phyloP scores from a whole-genome alignment of 768 basidiomycete species.

The Mycena filopes region DNA sequence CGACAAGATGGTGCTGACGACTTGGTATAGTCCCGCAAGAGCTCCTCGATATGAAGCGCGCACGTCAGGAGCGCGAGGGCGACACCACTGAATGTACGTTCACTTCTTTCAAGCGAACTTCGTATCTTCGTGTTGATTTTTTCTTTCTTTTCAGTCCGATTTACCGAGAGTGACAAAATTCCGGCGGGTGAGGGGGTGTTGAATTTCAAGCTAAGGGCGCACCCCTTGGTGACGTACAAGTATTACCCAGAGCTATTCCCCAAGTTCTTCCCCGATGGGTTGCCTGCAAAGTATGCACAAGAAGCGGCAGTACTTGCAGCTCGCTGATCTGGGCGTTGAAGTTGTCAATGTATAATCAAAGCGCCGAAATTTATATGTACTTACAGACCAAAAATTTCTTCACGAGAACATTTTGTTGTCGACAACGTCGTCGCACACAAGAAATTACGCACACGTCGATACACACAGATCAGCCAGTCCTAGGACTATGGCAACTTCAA shows the following conservation, averaged over 20 bases:
- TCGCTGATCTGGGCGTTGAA: background rate
- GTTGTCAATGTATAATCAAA: too few relatives aligned
- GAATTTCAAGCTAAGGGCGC: constrained; percentile 30
- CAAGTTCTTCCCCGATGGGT: constrained; percentile 28
- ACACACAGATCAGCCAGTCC: too few relatives aligned
- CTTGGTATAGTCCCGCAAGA: constrained; percentile 23
- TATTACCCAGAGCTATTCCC: constrained; percentile 29
- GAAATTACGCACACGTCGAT: too few relatives aligned
- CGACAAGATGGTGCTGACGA: background rate
- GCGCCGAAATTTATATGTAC: too few relatives aligned
- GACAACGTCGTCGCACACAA: too few relatives aligned
- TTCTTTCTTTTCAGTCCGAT: constrained; percentile 8
- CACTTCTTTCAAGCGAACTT: background rate
- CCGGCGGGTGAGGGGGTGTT: constrained; percentile 26
- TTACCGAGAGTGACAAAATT: constrained; percentile 13
- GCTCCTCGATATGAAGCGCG: constrained; percentile 24
- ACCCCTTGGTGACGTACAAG: constrained; percentile 28
- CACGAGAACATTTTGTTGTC: too few relatives aligned
- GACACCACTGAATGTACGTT: constrained; percentile 25
- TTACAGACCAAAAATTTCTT: too few relatives aligned
- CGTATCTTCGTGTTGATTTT: background rate
- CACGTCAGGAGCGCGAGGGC: constrained; percentile 27
- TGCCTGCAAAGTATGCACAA: constrained; percentile 25
- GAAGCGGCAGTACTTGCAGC: too few relatives aligned
- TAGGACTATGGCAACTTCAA: too few relatives aligned